Percentiles rank a stretch among this genome's conserved stretches.
Evolutionary conservation across 129 eudicot species (phyloP).

Genomic region (Helianthus tuberosus): DNA sequence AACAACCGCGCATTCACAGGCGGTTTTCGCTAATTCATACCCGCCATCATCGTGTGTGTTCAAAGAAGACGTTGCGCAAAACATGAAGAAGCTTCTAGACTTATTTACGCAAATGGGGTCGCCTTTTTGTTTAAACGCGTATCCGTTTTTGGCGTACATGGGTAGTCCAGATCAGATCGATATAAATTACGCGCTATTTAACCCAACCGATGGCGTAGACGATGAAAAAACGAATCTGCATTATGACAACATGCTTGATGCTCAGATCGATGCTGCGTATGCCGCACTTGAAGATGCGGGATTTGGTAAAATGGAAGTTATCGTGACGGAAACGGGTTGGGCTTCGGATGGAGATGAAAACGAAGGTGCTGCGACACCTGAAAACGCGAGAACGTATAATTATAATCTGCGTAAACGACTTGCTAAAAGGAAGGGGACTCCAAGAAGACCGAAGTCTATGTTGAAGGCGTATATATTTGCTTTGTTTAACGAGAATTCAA

Average conservation of each 20-base stretch:
- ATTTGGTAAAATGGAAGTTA: slow-evolving; percentile 78
- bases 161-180: slow-evolving; percentile 67
- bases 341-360: slow-evolving; percentile 87
- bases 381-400: slow-evolving; percentile 82
- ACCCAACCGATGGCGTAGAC: slow-evolving; percentile 53
- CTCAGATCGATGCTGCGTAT: slow-evolving; percentile 93
- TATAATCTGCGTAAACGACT: slow-evolving; percentile 83
- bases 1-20: slow-evolving; percentile 79
- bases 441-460: slow-evolving; percentile 67
- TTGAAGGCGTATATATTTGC: slow-evolving; percentile 89
- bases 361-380: slow-evolving; percentile 74
- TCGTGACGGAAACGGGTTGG: slow-evolving; percentile 96
- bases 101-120: slow-evolving; percentile 76
- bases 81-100: slow-evolving; percentile 79
- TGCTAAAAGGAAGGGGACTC: slow-evolving; percentile 88
- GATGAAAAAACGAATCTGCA: slow-evolving; percentile 71
- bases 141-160: slow-evolving; percentile 89
- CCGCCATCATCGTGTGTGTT: slow-evolving; percentile 88
- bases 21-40: slow-evolving; percentile 70
- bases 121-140: slow-evolving; percentile 93
- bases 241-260: slow-evolving; percentile 95
- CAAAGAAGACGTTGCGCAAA: slow-evolving; percentile 50
- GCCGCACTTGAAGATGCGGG: slow-evolving; percentile 88
- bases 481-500: slow-evolving; percentile 71
- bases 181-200: slow-evolving; percentile 81